Conservation (phyloP, 73 alveolate genomes). For the Paramecium pentaurelia region DNA sequence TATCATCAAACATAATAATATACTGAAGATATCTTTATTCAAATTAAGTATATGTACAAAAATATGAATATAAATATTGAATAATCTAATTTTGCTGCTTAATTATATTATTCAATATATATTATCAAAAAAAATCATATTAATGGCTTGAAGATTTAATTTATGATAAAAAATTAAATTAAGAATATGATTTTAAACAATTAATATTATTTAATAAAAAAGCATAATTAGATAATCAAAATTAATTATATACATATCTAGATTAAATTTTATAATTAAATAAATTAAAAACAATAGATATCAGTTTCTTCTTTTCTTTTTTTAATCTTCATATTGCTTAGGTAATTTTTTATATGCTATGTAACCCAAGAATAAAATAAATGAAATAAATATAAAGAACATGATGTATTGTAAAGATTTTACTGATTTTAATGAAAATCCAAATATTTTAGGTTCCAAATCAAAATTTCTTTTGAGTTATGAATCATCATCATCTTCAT, state of each 20-base stretch:
- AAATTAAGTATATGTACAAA: too few species aligned
- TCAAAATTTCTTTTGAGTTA: neutral
- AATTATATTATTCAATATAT: too few species aligned
- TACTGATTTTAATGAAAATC: conserved; percentile 6
- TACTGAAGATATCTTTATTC: too few species aligned
- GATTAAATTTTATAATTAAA: neutral
- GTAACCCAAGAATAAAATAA: neutral
- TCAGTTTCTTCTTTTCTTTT: neutral
- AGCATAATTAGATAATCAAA: neutral
- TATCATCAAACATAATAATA: too few species aligned
- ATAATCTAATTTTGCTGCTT: too few species aligned
- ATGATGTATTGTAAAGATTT: conserved; percentile 12
- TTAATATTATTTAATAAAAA: neutral
- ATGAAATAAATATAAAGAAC: neutral
- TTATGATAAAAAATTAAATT: too few species aligned
- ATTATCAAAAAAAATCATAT: too few species aligned
- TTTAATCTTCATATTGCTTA: neutral
- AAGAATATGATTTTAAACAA: too few species aligned
- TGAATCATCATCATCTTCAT: neutral
- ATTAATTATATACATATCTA: neutral
- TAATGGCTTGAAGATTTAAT: too few species aligned
- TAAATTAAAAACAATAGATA: neutral
- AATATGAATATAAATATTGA: too few species aligned
- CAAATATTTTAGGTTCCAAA: conserved; percentile 38
- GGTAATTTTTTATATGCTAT: conserved; percentile 1